Percentiles rank a stretch among this genome's conserved stretches.
Evolutionary conservation across 2,329 filamentous ascomycete genomes (phyloP).

Genomic region (Teratosphaeriaceae sp.): DNA sequence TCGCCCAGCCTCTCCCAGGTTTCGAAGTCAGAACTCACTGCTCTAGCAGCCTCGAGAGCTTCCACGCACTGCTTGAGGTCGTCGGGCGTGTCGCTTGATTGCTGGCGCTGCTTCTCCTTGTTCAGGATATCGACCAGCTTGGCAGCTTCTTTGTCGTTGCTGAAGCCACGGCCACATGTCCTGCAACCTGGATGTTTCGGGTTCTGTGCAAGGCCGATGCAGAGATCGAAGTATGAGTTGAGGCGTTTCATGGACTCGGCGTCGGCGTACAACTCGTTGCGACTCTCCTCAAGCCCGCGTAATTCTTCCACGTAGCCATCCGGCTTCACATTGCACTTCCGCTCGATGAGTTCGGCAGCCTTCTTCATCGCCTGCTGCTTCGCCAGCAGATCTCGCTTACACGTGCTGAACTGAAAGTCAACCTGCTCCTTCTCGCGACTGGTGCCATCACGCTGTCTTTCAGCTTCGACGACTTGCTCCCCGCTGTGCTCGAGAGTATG

Average conservation of each 20-base stretch:
- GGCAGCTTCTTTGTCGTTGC: conserved; percentile 52
- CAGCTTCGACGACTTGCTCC: conserved; percentile 55
- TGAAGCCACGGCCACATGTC: conserved; percentile 66
- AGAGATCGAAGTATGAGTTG: conserved; percentile 19
- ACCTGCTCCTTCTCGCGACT: conserved; percentile 69
- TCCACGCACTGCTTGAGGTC: conserved; percentile 56
- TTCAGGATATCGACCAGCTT: conserved; percentile 62
- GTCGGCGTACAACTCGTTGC: conserved; percentile 58
- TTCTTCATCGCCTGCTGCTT: conserved; percentile 54
- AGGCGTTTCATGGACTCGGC: conserved; percentile 17
- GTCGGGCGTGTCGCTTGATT: conserved; percentile 36
- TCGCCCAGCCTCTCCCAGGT: conserved; percentile 61
- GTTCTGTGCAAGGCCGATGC: conserved; percentile 42
- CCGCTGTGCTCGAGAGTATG: conserved; percentile 52
- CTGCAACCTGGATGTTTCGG: conserved; percentile 62
- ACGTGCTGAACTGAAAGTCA: conserved; percentile 63
- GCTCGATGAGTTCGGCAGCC: conserved; percentile 48
- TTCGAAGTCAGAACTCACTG: conserved; percentile 63
- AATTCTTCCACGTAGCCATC: conserved; percentile 46
- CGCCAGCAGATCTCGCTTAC: conserved; percentile 57
- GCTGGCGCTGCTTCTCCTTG: conserved; percentile 34
- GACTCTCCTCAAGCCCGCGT: conserved; percentile 35
- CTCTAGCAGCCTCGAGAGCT: conserved; percentile 43
- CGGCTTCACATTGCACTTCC: conserved; percentile 40
- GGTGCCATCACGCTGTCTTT: conserved; percentile 62